A percentile compares a stretch with the other conserved stretches of the same genome.
Evolutionary conservation across 2,329 filamentous ascomycete species (phyloP).

Genomic region (Phoma sp.): DNA sequence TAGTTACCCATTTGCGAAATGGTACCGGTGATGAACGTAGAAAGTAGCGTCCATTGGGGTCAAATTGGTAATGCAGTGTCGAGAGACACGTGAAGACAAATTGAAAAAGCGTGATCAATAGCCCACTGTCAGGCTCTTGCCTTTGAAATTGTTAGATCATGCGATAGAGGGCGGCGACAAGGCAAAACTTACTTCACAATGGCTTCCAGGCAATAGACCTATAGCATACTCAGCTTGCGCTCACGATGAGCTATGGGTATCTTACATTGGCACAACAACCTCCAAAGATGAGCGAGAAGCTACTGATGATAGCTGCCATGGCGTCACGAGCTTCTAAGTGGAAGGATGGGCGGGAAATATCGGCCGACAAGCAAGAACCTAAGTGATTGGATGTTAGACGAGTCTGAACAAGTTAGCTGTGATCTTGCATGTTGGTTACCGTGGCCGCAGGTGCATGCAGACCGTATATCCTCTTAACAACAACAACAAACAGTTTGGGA

Average conservation of each 20-base stretch:
- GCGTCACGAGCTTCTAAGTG: neutral
- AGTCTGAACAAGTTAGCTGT: neutral
- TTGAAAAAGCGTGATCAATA: conserved; percentile 61
- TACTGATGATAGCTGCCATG: conserved; percentile 54
- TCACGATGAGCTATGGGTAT: neutral
- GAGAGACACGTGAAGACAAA: conserved; percentile 68
- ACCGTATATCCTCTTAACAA: neutral
- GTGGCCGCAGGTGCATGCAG: neutral
- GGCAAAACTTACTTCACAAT: conserved; percentile 80
- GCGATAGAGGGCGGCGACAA: neutral
- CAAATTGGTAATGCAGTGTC: conserved; percentile 54
- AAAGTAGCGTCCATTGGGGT: conserved; percentile 69
- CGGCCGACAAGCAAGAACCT: neutral
- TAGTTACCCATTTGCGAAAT: conserved; percentile 81
- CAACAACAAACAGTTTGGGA: neutral
- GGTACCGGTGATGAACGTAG: conserved; percentile 81
- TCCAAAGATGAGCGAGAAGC: conserved; percentile 88
- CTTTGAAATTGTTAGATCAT: conserved; percentile 52
- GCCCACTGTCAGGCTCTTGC: conserved; percentile 85
- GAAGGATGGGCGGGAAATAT: neutral
- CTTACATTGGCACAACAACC: conserved; percentile 92
- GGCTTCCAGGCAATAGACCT: conserved; percentile 95
- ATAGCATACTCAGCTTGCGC: conserved; percentile 24
- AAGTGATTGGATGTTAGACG: neutral
- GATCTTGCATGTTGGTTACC: neutral